Evolutionary conservation across 345 rosid genomes (phyloP).

Genomic region (Syzygium aromaticum): DNA sequence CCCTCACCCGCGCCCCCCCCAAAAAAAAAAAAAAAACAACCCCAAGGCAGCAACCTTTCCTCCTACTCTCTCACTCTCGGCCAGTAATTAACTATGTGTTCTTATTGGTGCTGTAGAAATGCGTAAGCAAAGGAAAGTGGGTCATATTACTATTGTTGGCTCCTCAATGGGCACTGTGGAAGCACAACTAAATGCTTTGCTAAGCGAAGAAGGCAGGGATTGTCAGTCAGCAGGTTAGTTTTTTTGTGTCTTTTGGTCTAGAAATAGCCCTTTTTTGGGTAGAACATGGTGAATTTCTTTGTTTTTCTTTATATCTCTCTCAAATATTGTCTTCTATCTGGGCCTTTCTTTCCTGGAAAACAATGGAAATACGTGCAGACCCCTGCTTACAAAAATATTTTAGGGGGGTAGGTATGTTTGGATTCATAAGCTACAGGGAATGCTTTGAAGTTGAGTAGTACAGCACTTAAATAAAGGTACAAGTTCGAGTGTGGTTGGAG

Average conservation of each 20-base stretch:
- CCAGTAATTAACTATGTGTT: not conserved
- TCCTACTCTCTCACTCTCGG: not conserved
- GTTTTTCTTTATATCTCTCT: not conserved
- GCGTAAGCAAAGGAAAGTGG: conserved; percentile 94
- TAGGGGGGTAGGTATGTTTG: not conserved
- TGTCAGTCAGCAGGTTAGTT: conserved; percentile 42
- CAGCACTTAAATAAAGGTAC: not conserved
- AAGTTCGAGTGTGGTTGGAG: not conserved
- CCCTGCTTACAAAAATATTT: not conserved
- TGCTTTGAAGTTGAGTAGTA: not conserved
- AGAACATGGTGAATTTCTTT: not conserved
- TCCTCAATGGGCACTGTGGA: conserved; percentile 59
- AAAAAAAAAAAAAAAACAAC: not conserved
- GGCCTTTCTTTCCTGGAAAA: not conserved
- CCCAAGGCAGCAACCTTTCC: not conserved
- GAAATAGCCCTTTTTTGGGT: not conserved
- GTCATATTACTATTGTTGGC: conserved; percentile 85
- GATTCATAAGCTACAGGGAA: not conserved
- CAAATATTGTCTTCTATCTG: not conserved
- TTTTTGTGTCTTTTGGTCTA: not conserved
- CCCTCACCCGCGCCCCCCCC: too few species aligned
- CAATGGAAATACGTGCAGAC: not conserved
- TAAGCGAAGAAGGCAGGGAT: conserved; percentile 29
- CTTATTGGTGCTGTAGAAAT: conserved; percentile 38
- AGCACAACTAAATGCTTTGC: conserved; percentile 44